Base-by-base conservation (phyloP, 345 rosid genomes). In the Excoecaria cochinchinensis region DNA sequence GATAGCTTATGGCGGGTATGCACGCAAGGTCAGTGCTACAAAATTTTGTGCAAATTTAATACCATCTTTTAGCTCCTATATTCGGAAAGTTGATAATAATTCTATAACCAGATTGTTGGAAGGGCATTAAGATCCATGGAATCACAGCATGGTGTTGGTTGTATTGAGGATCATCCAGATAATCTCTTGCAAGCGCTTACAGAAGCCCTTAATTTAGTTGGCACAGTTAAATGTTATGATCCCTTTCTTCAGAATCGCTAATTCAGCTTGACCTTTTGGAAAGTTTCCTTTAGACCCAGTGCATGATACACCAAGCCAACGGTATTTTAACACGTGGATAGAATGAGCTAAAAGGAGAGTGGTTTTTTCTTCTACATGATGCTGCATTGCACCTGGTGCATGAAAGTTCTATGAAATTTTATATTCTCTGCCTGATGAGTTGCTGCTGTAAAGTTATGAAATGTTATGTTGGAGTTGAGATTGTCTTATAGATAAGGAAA, bases 1-100 rank as follows among this genome's bases (percentile, higher is more conserved):
- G 67, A 73, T 89, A 68, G 91, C 91, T 46, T 89, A 80, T 31
- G 90, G 90, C 55, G 89, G 91, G 56, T 82, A 89, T 76, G 89
- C 93, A 42, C 80, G 88, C 62, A 86, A 89, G 89, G 93, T 85
- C 51, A 25, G 76, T 72, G 17, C 5, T 50, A 9, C 8, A 1
- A 17, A 1, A 36, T 75, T 4, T 53, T 76, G 39, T 66, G 39
- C 64, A 19, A 42, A 22, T 64, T 17, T 15, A 15, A 9, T 16
- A 51, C 52, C 14, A 22, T 5, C 50, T 61, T 48, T 14, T n/a
- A 55, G 5, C 69, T 59, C 3, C 46, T 25, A 16, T 40, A 50
- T 39, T 56, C 5, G 44, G 25, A 52, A 64, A 13, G 55, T 22
- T 70, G 16, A 7, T 51, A 50, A 8, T 63, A 8, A 13, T 46